Conservation (phyloP, 1,284 basidiomycete genomes). For the Ganoderma lingzhi region DNA sequence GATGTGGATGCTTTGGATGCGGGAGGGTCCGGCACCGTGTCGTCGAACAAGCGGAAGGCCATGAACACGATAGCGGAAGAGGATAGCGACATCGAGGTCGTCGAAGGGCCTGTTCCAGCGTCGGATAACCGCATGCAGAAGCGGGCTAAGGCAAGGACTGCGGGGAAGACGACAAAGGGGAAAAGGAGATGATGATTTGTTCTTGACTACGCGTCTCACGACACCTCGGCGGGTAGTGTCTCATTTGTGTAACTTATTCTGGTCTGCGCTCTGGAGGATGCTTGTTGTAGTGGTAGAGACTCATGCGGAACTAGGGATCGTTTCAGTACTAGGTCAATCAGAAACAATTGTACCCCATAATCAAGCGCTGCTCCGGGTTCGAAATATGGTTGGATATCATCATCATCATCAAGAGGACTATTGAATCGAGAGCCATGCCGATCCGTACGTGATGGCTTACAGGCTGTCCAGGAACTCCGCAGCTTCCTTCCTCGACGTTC, state of each 20-base stretch:
- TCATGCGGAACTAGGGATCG: neutral
- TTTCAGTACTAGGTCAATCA: neutral
- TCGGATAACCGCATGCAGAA: constrained; percentile 38
- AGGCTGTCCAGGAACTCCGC: constrained; percentile 21
- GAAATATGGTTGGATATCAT: neutral
- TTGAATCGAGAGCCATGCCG: neutral
- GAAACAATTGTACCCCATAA: neutral
- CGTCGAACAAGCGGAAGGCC: constrained; percentile 56
- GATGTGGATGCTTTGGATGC: constrained; percentile 42
- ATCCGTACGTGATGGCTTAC: neutral
- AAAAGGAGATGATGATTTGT: constrained; percentile 30
- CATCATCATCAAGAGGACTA: neutral
- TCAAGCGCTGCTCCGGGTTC: no score
- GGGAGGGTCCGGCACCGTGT: constrained; percentile 29
- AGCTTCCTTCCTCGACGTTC: constrained; percentile 21
- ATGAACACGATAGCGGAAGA: constrained; percentile 42
- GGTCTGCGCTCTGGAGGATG: neutral
- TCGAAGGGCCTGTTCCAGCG: constrained; percentile 52
- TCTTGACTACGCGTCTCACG: neutral
- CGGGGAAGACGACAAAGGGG: constrained; percentile 40
- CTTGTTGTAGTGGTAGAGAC: neutral
- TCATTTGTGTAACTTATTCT: constrained; percentile 1
- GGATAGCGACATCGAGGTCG: constrained; percentile 65
- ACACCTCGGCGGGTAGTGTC: neutral
- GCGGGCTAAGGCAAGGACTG: constrained; percentile 49